Conservation (phyloP, 495 filamentous ascomycete genomes). For the Trichoderma reesei region DNA sequence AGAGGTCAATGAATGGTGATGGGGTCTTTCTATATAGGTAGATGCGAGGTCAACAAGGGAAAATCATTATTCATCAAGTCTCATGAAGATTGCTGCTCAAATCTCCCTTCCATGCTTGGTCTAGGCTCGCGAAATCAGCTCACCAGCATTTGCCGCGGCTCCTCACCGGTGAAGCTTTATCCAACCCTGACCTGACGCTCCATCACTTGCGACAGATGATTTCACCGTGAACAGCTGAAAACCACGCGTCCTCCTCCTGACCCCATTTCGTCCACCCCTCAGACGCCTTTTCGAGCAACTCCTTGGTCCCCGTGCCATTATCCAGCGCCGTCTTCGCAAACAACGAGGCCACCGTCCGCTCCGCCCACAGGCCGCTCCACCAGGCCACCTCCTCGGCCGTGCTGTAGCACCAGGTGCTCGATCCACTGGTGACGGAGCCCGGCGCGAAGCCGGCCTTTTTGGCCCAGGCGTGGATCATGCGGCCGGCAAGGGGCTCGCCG, state of each 20-base stretch:
- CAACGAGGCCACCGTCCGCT: not conserved
- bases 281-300: not conserved
- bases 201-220: not conserved
- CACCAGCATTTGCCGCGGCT: no score
- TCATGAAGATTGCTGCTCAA: no score
- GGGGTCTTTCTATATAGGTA: no score
- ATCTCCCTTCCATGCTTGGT: no score
- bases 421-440: not conserved
- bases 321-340: slow-evolving; percentile 1
- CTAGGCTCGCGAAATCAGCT: no score
- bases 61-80: no score
- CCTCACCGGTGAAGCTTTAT: no score
- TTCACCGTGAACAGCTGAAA: not conserved
- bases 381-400: not conserved
- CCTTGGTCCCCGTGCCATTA: not conserved
- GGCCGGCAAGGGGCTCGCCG: slow-evolving; percentile 2
- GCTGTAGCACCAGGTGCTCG: slow-evolving; percentile 4
- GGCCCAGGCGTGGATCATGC: not conserved
- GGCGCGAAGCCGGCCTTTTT: not conserved
- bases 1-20: no score
- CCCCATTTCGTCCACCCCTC: not conserved
- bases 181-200: no score
- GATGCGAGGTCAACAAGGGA: no score
- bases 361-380: slow-evolving; percentile 2
- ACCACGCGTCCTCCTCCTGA: not conserved